phyloP scores from a whole-genome alignment of 2,329 filamentous ascomycete genomes.

The Allantophomopsis cytisporea region DNA sequence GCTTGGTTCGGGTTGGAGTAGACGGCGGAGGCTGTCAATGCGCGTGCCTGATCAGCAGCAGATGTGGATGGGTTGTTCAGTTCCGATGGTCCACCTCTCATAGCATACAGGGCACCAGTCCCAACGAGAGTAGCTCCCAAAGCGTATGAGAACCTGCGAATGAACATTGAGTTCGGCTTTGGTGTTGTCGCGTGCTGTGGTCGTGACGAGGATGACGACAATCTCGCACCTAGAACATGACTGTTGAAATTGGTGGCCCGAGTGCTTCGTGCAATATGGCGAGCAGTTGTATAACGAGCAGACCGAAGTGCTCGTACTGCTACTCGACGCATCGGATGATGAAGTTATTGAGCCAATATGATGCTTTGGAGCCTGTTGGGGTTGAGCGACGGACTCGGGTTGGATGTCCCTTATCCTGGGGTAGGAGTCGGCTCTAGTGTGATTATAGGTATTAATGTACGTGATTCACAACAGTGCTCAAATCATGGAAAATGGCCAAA shows the following conservation, averaged over 20 bases:
- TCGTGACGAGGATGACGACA: constrained; percentile 23
- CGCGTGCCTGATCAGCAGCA: constrained; percentile 14
- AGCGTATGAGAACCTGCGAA: constrained; percentile 53
- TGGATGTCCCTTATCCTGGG: too few relatives aligned
- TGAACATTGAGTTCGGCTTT: constrained; percentile 51
- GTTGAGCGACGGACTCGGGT: too few relatives aligned
- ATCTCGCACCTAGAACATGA: constrained; percentile 31
- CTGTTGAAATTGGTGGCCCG: constrained; percentile 11
- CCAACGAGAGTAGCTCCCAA: constrained; percentile 55
- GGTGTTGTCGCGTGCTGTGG: constrained; percentile 18
- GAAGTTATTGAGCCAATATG: not conserved
- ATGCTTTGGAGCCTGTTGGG: too few relatives aligned
- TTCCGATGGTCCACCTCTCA: constrained; percentile 27
- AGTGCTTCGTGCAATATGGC: constrained; percentile 34
- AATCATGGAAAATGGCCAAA: too few relatives aligned
- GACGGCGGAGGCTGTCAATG: constrained; percentile 9
- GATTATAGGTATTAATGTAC: too few relatives aligned
- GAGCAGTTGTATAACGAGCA: constrained; percentile 49
- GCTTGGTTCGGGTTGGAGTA: constrained; percentile 9
- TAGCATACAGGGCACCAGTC: constrained; percentile 66
- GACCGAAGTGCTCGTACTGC: constrained; percentile 55
- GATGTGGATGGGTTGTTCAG: constrained; percentile 3
- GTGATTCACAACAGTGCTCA: too few relatives aligned
- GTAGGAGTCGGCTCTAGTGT: too few relatives aligned
- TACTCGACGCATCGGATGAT: constrained; percentile 57